Base-by-base conservation (phyloP, 106 monocot genomes). In the Acorus gramineus region DNA sequence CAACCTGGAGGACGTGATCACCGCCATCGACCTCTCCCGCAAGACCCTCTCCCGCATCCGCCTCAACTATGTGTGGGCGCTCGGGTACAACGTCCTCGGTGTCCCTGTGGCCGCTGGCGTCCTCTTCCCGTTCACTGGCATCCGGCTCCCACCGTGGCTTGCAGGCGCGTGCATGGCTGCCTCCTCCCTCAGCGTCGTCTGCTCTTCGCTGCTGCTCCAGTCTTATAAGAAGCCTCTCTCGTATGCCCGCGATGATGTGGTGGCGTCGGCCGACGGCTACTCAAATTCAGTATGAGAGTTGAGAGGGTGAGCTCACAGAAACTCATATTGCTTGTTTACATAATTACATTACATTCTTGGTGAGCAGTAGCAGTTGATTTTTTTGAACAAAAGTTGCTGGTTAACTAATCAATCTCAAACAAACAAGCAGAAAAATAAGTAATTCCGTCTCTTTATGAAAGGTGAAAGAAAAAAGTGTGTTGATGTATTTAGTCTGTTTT, bases 111-210 rank as follows among this genome's bases (percentile, higher is more conserved):
- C 89, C 44, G 93, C 86, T 9, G 93, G 93, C 0, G 71, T 81
- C 14, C 64, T 93, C 46, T 93, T 71, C 61, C 93, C 89, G 0
- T 79, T 81, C 60, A 77, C 72, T 2, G 79, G 86, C 13, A 79
- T 89, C 61, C 65, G 81, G 14, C 67, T 93, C 48, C 89, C 93
- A 2, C 89, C 89, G 4, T 93, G 89, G 89, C 83, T 93, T 2
- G 85, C 93, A 2, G 93, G 93, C 0, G 89, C 81, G 2, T 93
- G 89, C 86, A 89, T 89, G 89, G 93, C 89, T 0, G 78, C 83
- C 42, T 89, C 86, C 0, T 93, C 89, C 2, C 44, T 93, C 11
- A 89, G 93, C 57, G 93, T 93, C 11, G 89, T 93, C 43, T 93
- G 85, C 63, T 93, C 93, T n/a, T 93, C 93, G 11, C 76, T 93